Evolutionary conservation across 257 asterid species (phyloP), one percentile per base, ranked within the genome.

Genomic region (Cynanchum wilfordii): DNA sequence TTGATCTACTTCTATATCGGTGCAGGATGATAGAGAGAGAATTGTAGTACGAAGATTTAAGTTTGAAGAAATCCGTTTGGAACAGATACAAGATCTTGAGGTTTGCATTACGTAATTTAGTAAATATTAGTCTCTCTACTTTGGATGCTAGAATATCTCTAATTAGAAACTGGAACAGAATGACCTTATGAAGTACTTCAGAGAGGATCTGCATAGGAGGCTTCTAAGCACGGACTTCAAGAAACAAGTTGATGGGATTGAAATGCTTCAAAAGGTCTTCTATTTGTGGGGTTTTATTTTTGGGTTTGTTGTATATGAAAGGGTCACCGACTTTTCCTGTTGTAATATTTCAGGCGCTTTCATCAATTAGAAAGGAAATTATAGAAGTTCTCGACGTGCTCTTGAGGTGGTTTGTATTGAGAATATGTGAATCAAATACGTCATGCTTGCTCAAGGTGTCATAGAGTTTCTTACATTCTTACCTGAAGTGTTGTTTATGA

Each of bases 21-120:
- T 67, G 65, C 98, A 95, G 99, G 98, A 87, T 81, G 98, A 95
- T 30, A 86, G 99, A 74, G 99, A 95, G 83, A 86, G 97, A 81
- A 81, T 89, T 52, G 76, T 95, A 75, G 93, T 92, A 66, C 93
- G 97, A 70, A 87, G 96, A 82, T 88, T 87, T 75, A 95, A 95
- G 85, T 95, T 92, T 78, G 99, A 95, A 84, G 99, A 95, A 78
- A 71, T 88, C 68, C 99, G 97, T 52, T 70, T 87, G 74, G 98
- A 95, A 85, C 99, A 95, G 83, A 90, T 95, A 81, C 99, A 95
- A 86, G 99, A 95, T 82, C 96, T 92, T 58, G 98, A 95, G 99
- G 99, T 95, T 78, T 82, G 47, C 63, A 69, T 70, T 70, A 58
- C 59, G 42, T 29, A n/a, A 30, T 58, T 66, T 62, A 68, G 71